Percentiles rank a stretch among this genome's conserved stretches.
Evolutionary conservation across 208 protist species (phyloP).

Genomic region (Chromosphaera perkinsii): DNA sequence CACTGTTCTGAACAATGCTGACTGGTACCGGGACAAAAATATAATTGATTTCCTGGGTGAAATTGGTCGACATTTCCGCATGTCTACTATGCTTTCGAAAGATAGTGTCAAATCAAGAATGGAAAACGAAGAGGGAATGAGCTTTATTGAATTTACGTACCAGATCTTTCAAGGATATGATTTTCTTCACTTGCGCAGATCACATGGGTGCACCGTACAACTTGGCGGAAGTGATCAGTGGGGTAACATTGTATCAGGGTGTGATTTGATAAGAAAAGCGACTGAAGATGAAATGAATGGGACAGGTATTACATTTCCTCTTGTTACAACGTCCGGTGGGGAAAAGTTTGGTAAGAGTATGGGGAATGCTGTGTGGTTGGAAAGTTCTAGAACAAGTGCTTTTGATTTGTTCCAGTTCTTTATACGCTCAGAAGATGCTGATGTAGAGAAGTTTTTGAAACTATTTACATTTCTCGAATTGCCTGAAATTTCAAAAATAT

Average conservation of each 20-base stretch:
- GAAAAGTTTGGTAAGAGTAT: constrained; percentile 54
- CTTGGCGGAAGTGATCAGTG: constrained; percentile 57
- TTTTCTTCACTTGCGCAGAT: constrained; percentile 42
- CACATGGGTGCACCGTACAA: constrained; percentile 39
- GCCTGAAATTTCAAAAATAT: not conserved
- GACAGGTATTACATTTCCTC: constrained; percentile 46
- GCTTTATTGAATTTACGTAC: constrained; percentile 55
- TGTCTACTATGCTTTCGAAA: constrained; percentile 33
- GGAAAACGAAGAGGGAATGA: constrained; percentile 40
- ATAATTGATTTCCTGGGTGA: constrained; percentile 39
- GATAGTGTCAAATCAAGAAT: constrained; percentile 29
- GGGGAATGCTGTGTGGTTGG: constrained; percentile 51
- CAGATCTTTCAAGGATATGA: constrained; percentile 49
- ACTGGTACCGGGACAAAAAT: constrained; percentile 47
- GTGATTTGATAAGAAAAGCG: constrained; percentile 37
- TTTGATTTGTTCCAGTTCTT: constrained; percentile 45
- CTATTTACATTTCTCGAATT: not conserved
- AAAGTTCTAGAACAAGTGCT: constrained; percentile 18
- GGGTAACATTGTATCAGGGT: constrained; percentile 54
- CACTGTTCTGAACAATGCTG: constrained; percentile 51
- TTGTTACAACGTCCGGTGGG: constrained; percentile 43
- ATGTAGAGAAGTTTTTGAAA: not conserved
- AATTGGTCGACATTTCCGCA: constrained; percentile 41
- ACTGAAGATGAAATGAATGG: not conserved
- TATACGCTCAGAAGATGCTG: not conserved